These are phyloP conservation scores for Mucor circinelloides DNA, from an alignment of 371 early-diverging fungal species.

Conservation along the genomic window DNA sequence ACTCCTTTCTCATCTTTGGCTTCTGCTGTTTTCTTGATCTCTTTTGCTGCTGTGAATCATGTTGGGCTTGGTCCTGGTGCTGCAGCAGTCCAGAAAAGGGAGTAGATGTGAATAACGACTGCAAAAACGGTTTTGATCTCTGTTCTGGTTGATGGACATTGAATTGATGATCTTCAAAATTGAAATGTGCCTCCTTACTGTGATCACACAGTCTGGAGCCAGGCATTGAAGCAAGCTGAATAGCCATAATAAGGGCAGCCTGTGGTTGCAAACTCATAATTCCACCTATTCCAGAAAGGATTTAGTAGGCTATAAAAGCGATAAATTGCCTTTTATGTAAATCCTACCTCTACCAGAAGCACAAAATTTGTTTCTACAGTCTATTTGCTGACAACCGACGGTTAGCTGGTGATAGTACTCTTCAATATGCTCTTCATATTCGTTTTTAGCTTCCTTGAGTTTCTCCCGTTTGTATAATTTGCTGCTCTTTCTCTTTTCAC, in stretches of 20 bases:
- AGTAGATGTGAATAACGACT: slow-evolving; percentile 35
- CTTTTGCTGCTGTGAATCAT: neutral
- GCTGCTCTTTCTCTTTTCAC: slow-evolving; percentile 8
- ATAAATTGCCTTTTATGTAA: neutral
- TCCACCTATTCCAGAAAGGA: slow-evolving; percentile 21
- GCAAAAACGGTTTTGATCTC: slow-evolving; percentile 34
- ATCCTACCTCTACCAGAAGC: slow-evolving; percentile 40
- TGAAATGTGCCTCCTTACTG: neutral
- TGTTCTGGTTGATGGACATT: neutral
- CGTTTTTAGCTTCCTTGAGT: slow-evolving; percentile 38
- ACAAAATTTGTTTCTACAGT: slow-evolving; percentile 50
- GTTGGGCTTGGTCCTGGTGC: neutral
- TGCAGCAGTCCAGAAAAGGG: slow-evolving; percentile 25
- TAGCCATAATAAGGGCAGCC: slow-evolving; percentile 50
- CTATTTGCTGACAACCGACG: slow-evolving; percentile 38
- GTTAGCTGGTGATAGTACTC: slow-evolving; percentile 46
- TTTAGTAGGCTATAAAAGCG: neutral
- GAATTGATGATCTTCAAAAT: neutral
- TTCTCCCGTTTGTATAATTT: slow-evolving; percentile 28
- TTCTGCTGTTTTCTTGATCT: neutral
- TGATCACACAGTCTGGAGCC: slow-evolving; percentile 31
- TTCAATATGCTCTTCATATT: slow-evolving; percentile 40
- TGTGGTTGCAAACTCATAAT: slow-evolving; percentile 46
- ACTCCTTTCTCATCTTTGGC: neutral
- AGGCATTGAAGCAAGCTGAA: slow-evolving; percentile 47